Evolutionary conservation across 208 protist species (phyloP), one percentile per base, ranked within the genome.

Genomic region (Trypanosoma conorhini): DNA sequence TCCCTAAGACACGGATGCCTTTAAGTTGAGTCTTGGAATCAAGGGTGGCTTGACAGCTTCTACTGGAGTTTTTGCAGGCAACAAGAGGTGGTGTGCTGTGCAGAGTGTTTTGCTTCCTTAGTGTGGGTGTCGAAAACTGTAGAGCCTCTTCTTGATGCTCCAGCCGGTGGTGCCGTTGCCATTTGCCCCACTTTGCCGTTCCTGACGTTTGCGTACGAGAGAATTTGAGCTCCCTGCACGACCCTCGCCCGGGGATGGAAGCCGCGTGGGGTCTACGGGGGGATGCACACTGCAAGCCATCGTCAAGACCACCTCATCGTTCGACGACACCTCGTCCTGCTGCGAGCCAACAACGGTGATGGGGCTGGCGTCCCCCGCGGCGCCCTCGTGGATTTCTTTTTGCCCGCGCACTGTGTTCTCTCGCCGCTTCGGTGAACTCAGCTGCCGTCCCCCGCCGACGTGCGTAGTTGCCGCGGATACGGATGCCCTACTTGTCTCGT

Each of bases 101-200:
- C 22, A n/a, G 40, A 3, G 17, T 13, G 5, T 50, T 54, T 35
- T 35, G 42, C 24, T 52, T 65, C 19, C 0, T 1, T 4, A 0
- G 44, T 58, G 17, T 57, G 17, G 3, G 48, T 22, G 15, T 50
- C 62, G 5, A 68, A 68, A 31, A 30, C 62, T 68, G 17, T 68
- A 21, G 46, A 58, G 59, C 5, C 5, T 42, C 28, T 50, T n/a
- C 0, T 21, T 4, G 12, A 58, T 46, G 12, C 30, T 2, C 31
- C 24, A 26, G 28, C 33, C 7, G 33, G 38, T 33, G 3, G 12
- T 42, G 31, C 1, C 26, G 10, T 26, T 19, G 15, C 26, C 7
- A 40, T 12, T 4, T 12, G 26, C 10, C 12, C 10, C 57, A 31
- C 46, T 19, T 17, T 46, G 19, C 31, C 33, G 28, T 31, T 44